phyloP scores from a whole-genome alignment of 2,329 filamentous ascomycete species.

The Fusarium napiforme region DNA sequence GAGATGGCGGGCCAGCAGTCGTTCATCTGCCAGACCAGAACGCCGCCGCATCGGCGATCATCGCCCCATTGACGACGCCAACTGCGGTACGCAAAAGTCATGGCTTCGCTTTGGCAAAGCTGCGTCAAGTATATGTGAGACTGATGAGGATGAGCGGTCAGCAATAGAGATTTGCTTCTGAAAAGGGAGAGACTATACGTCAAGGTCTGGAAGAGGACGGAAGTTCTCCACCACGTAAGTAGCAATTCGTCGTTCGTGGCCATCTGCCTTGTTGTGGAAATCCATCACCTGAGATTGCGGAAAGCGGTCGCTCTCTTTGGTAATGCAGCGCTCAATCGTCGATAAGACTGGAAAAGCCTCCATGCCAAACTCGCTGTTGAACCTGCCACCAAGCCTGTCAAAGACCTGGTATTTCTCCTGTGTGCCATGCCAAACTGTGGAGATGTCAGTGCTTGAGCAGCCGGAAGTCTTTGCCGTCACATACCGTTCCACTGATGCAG shows the following conservation, averaged over 20 bases:
- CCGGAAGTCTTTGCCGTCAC: too few relatives aligned
- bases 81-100: background rate
- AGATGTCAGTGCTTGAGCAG: background rate
- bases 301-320: background rate
- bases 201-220: background rate
- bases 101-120: constrained; percentile 4
- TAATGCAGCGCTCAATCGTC: background rate
- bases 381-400: background rate
- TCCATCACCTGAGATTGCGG: constrained; percentile 7
- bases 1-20: constrained; percentile 4
- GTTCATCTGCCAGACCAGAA: constrained; percentile 8
- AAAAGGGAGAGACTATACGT: background rate
- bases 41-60: background rate
- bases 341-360: constrained; percentile 3
- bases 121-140: background rate
- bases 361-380: constrained; percentile 10
- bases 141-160: background rate
- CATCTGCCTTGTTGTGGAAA: constrained; percentile 2
- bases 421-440: background rate
- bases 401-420: constrained; percentile 10
- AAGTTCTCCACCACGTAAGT: constrained; percentile 2
- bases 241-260: constrained; percentile 1
- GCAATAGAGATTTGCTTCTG: background rate
- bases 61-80: constrained; percentile 9
- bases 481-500: background rate